Base-by-base conservation (phyloP, 257 asterid genomes). In the Plantago elongata region DNA sequence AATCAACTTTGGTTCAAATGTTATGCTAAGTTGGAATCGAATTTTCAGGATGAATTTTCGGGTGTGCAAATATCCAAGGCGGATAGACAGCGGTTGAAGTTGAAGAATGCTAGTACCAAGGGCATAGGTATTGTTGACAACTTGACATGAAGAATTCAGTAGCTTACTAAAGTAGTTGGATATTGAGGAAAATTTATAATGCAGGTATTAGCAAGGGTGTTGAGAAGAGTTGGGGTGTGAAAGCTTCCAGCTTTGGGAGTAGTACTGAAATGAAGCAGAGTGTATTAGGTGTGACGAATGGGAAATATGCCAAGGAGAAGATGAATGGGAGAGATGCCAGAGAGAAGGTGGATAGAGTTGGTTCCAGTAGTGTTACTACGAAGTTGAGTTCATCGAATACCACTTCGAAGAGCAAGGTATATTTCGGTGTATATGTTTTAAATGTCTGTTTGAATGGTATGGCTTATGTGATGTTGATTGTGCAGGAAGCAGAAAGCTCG, bases 41-140 rank as follows among this genome's bases (percentile, higher is more conserved):
- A 67, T 45, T 49, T 61, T 17, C 81, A 88, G 98, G 95, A 83
- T 65, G 90, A 83, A 45, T 59, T 64, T 13, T 66, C 69, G 42
- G 84, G 68, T 54, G 73, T 77, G 64, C 56, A 78, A 54, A 74
- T 77, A 64, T 83, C 90, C 38, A 68, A 72, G 67, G 80, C 83
- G 37, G 83, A 83, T 72, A 74, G 78, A 56, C 74, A 70, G 73
- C 73, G 69, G 74, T 58, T 79, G 13, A 83, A 76, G 74, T 66
- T 74, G 73, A 75, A 70, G 79, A 74, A 60, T 64, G 69, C 75
- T 18, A 64, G 76, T 54, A 65, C 18, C 50, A 68, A 62, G 54
- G 74, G 74, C 50, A 75, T 73, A 85, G 94, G 91, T 83, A 74
- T 47, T 40, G 17, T 38, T 37, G 11, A 11, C 7, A 7, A n/a